Conservation (phyloP, 2,329 filamentous ascomycete species). For the Blastomyces gilchristii region DNA sequence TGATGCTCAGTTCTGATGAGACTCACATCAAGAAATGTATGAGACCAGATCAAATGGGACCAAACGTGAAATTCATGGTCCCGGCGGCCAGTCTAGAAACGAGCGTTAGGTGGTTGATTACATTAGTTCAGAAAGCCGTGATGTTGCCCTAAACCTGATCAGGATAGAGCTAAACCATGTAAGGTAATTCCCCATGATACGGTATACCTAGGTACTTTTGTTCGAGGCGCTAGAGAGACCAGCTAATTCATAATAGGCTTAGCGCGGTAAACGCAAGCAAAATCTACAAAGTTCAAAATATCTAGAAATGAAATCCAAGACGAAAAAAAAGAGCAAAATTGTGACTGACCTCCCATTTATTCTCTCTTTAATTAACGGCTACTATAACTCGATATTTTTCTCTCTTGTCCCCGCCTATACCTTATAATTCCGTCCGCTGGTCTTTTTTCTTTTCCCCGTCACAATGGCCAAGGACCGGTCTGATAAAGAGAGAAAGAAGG, state of each 20-base stretch:
- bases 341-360: background rate
- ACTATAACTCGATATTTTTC: background rate
- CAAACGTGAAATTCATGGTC: too few relatives aligned
- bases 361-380: background rate
- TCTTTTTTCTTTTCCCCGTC: slow-evolving; percentile 6
- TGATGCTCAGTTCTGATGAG: too few relatives aligned
- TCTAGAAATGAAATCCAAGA: background rate
- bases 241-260: background rate
- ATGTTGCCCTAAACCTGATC: too few relatives aligned
- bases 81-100: too few relatives aligned
- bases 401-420: background rate
- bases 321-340: background rate
- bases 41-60: too few relatives aligned
- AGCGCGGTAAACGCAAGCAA: background rate
- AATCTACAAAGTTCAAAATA: background rate
- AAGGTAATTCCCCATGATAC: too few relatives aligned
- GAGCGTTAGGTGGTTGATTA: too few relatives aligned
- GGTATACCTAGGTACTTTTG: background rate
- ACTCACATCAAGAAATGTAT: too few relatives aligned
- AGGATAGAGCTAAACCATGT: too few relatives aligned
- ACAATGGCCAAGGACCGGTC: slow-evolving; percentile 39
- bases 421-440: background rate
- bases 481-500: slow-evolving; percentile 34
- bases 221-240: too few relatives aligned
- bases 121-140: too few relatives aligned